Base-by-base conservation (phyloP, 192 early-diverging fungal species). In the Rhizophagus sp. region DNA sequence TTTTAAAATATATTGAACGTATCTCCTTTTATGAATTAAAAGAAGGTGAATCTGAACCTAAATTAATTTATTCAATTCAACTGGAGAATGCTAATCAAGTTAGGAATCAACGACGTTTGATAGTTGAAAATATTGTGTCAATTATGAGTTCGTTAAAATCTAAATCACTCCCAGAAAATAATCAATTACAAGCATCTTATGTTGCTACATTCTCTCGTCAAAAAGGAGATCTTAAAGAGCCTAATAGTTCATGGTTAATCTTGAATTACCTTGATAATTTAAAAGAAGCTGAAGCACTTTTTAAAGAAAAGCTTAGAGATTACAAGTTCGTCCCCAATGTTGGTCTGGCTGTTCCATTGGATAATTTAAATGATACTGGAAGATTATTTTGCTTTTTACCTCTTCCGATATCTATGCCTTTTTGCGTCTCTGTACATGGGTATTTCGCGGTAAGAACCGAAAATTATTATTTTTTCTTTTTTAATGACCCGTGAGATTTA, bases 301-400 rank as follows among this genome's bases (percentile, higher is more conserved):
- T 65, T 65, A 12, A 27, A 27, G 24, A 65, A 7, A 65, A 65
- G 13, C 25, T 65, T 25, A 27, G 24, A 4, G 27, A 65, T 19
- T 65, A 65, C 1, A 65, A 65, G 27, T 65, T 65, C 13, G 24
- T 65, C 6, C 64, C 64, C 13, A 65, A 65, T 25, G 64, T 65
- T 10, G 64, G 24, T 3, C 11, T 65, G 9, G 64, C 64, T 4
- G 24, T 30, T 27, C 13, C 11, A 2, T 27, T 65, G 11, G 24
- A 65, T 65, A 25, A 65, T 65, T 24, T 27, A 15, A 65, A 24
- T 30, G 64, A 24, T 15, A 3, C 1, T 9, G 64, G 64, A 13
- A 30, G 64, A 13, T 65, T 65, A 30, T 65, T 65, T 65, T 65
- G 64, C 27, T 65, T 65, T 25, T 65, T 65, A 30, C 64, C 64